A percentile compares a stretch with the other conserved stretches of the same genome.
Conservation (phyloP, 352 stramenopile genomes). For the Phytophthora nicotianae region DNA sequence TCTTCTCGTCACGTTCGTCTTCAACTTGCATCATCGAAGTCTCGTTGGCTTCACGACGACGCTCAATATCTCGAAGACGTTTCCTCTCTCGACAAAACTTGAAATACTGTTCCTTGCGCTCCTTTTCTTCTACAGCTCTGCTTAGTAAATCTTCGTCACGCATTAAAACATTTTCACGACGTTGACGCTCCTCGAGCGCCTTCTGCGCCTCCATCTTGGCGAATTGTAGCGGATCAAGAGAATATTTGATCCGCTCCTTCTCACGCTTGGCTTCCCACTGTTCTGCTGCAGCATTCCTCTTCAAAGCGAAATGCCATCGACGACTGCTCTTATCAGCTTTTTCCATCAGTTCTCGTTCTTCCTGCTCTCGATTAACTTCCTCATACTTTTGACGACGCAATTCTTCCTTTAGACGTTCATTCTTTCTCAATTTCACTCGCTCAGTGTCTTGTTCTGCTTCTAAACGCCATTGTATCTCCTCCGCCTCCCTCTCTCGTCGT, state of each 20-base stretch:
- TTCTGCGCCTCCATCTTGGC: conserved; percentile 44
- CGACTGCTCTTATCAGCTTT: conserved; percentile 44
- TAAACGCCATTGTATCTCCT: conserved; percentile 14
- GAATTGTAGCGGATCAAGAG: conserved; percentile 63
- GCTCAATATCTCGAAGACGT: conserved; percentile 37
- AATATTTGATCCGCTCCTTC: conserved; percentile 48
- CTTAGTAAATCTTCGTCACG: conserved; percentile 42
- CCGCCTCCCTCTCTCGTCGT: conserved; percentile 31
- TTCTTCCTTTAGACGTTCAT: conserved; percentile 23
- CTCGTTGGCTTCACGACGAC: conserved; percentile 37
- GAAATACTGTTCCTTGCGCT: conserved; percentile 51
- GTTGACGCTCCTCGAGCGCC: conserved; percentile 52
- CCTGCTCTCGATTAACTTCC: conserved; percentile 44
- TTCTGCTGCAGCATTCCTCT: conserved; percentile 41
- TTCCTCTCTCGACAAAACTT: conserved; percentile 42
- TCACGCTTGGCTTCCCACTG: conserved; percentile 59
- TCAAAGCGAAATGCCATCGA: conserved; percentile 41
- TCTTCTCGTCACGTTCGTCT: conserved; percentile 35
- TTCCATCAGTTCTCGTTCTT: conserved; percentile 43
- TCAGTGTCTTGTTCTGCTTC: conserved; percentile 21
- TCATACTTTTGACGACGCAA: conserved; percentile 37
- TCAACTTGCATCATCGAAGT: conserved; percentile 48
- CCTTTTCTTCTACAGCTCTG: conserved; percentile 33
- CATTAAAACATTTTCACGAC: conserved; percentile 57
- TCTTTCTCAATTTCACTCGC: conserved; percentile 2